Base-by-base conservation (phyloP, 116 monocot species). In the Posidonia oceanica region DNA sequence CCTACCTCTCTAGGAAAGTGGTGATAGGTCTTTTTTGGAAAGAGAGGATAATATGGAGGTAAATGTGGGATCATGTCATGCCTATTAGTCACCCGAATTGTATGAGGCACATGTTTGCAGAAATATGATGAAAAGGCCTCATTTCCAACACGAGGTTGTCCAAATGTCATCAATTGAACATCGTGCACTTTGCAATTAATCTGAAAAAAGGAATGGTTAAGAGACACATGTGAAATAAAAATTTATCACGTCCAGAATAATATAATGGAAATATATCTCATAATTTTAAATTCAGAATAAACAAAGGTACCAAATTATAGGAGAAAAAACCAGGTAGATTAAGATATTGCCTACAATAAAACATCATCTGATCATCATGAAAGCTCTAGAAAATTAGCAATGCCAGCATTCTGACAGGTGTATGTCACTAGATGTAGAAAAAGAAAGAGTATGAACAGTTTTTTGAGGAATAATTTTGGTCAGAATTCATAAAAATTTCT, bases 1-100 rank as follows among this genome's bases (percentile, higher is more conserved):
- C 40, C 70, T 85, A 96, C 96, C 89, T 96, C 96, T 70, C 87
- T 80, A 23, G 96, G 78, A 64, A 96, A 96, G 71, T 96, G 96
- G 76, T 91, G 96, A 75, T 96, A 96, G 21, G 96, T 91, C 75
- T 96, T 96, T 40, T 76, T 74, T 4, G 96, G 96, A 48, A 96
- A 85, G 64, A 80, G 76, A 62, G 59, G 67, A 41, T 85, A 96
- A 62, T 91, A 96, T 39, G 96, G 91, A 23, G 96, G 96, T 65
- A 96, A 66, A 85, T 96, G 91, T 51, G 91, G 89, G 69, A 96
- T 91, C 42, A 91, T 89, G 75, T 96, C 96, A 72, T 83, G 91
- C 14, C 52, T 76, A 79, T 91, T 79, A 13, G 85, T 82, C 64
- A 96, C 81, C 40, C 96, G 68, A 73, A 96, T 38, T 52, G 91